A percentile compares a stretch with the other conserved stretches of the same genome.
Conservation (phyloP, 2,329 filamentous ascomycete genomes). For the Westerdykella ornata region DNA sequence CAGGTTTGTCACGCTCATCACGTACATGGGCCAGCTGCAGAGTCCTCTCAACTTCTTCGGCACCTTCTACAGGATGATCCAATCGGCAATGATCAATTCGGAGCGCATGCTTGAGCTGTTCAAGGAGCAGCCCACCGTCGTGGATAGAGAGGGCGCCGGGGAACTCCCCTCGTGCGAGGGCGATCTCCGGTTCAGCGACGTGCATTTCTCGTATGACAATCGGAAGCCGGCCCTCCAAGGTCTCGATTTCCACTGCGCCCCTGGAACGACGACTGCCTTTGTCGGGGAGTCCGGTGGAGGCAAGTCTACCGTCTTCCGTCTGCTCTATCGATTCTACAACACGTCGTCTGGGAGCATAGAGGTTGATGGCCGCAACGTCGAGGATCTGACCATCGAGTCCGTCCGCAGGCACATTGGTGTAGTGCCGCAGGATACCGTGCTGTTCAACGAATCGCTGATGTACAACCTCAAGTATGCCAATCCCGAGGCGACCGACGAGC, state of each 20-base stretch:
- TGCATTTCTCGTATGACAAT: constrained; percentile 83
- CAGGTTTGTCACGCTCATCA: constrained; percentile 63
- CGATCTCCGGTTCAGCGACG: constrained; percentile 78
- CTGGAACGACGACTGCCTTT: constrained; percentile 89
- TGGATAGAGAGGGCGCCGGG: constrained; percentile 63
- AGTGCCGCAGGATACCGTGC: constrained; percentile 89
- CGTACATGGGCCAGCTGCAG: constrained; percentile 68
- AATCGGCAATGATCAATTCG: constrained; percentile 94
- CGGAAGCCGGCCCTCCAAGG: constrained; percentile 79
- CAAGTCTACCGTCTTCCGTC: constrained; percentile 91
- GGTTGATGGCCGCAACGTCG: constrained; percentile 77
- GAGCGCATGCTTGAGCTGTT: constrained; percentile 93
- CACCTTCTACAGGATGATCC: constrained; percentile 91
- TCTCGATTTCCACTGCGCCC: constrained; percentile 75
- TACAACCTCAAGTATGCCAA: constrained; percentile 92
- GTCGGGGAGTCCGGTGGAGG: constrained; percentile 95
- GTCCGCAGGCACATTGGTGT: constrained; percentile 86
- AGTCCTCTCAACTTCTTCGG: constrained; percentile 70
- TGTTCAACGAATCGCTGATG: constrained; percentile 93
- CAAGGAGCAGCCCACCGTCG: constrained; percentile 88
- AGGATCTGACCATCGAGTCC: constrained; percentile 87
- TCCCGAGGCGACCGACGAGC: constrained; percentile 68
- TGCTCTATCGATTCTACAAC: constrained; percentile 97
- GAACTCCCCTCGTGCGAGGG: constrained; percentile 65
- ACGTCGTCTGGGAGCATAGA: constrained; percentile 70